Evolutionary conservation across 2,329 filamentous ascomycete genomes (phyloP), one percentile per base, ranked within the genome.

Genomic region (Microsporum ferrugineum): DNA sequence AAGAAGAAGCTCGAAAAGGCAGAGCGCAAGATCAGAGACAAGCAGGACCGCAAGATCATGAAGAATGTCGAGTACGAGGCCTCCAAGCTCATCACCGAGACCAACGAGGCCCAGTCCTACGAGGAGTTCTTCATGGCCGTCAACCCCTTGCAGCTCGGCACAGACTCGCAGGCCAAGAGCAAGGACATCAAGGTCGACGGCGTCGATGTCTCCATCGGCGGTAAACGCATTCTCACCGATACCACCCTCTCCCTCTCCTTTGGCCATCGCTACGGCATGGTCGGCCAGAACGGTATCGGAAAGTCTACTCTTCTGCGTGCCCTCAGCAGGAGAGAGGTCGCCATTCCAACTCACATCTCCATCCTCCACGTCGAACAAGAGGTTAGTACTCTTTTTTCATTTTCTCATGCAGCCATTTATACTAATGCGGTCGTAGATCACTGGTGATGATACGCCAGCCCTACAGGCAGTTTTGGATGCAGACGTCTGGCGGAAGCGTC

Each of bases 91-190:
- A 84, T 99, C 66, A 87, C 95, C 71, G 84, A 89, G 75, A 82
- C 89, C 2, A 88, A 92, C 69, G 84, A 87, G 69, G 80, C 91
- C 10, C 87, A 96, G 80, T 95, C 90, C 45, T 99, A 99, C 73
- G 94, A 99, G 76, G 94, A 99, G 73, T 97, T 99, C 78, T 99
- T 95, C 83, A 97, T 99, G 94, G 88, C 90, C 60, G 94, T 99
- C 79, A 99, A 99, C 75, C 94, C 94, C 63, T 82, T 99, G 65
- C 92, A 97, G 72, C 71, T 97, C 63, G 92, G 91, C 60, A 78
- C 81, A 27, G 85, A 81, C 66, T 75, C 83, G 61, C 75, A 86
- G 63, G 82, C 86, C 36, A 99, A 97, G 85, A 96, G 91, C 75
- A 99, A 99, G 81, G 94, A 99, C 72, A 91, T 99, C 81, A 99